Evolutionary conservation across 768 basidiomycete genomes (phyloP).

Genomic region (Suillus bovinus): DNA sequence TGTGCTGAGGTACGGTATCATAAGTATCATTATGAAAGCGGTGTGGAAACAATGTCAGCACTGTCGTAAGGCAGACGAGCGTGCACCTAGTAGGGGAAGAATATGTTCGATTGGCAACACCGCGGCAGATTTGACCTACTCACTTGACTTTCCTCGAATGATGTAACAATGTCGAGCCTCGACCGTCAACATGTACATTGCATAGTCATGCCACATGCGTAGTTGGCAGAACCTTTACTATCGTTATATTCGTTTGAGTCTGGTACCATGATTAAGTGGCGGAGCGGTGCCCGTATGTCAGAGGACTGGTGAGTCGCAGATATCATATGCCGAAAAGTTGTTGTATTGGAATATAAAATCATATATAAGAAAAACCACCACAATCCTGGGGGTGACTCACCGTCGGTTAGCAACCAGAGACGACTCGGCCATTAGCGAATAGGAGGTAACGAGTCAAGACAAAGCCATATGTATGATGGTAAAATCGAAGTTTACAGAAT

Average conservation of each 20-base stretch:
- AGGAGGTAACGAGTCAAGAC: background rate
- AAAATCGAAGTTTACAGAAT: background rate
- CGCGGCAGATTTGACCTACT: background rate
- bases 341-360: no score
- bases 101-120: background rate
- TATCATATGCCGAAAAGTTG: no score
- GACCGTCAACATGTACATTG: no score
- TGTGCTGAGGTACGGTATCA: background rate
- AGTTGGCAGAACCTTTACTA: background rate
- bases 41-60: background rate
- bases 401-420: background rate
- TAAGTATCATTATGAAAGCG: background rate
- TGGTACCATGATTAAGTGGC: no score
- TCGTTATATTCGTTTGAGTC: background rate
- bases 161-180: no score
- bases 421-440: background rate
- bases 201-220: background rate
- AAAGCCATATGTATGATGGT: background rate
- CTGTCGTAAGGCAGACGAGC: background rate
- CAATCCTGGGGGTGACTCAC: no score
- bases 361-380: no score
- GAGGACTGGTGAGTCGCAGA: no score
- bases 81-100: background rate
- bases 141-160: background rate
- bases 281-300: no score